Conservation (phyloP, 768 basidiomycete species). For the Jaapia argillacea region DNA sequence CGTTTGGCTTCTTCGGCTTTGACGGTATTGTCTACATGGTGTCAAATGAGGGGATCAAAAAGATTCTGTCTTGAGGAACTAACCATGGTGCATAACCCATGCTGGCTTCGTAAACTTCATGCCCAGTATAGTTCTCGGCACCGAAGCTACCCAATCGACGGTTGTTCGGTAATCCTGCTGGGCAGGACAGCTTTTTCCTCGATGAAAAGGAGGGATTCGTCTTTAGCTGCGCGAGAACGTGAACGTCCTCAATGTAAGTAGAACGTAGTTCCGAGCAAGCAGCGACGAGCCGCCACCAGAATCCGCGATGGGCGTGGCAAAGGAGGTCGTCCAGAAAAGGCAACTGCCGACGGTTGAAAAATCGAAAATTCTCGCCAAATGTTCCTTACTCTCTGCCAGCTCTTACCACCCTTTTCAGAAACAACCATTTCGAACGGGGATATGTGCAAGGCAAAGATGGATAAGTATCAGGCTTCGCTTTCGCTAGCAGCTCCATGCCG, state of each 20-base stretch:
- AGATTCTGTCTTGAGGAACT: slow-evolving; percentile 9
- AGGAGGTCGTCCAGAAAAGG: too few relatives aligned
- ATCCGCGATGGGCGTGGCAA: too few relatives aligned
- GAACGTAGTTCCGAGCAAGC: not conserved
- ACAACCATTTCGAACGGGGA: not conserved
- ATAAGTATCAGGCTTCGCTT: slow-evolving; percentile 51
- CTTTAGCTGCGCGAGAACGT: not conserved
- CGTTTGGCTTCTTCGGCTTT: slow-evolving; percentile 60
- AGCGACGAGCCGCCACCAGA: not conserved
- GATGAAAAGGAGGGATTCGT: too few relatives aligned
- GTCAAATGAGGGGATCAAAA: not conserved
- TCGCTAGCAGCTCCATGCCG: slow-evolving; percentile 67
- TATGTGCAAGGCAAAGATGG: slow-evolving; percentile 21
- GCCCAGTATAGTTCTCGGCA: too few relatives aligned
- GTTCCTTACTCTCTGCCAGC: not conserved
- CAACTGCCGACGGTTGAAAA: not conserved
- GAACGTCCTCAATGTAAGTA: not conserved
- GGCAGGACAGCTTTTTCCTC: too few relatives aligned
- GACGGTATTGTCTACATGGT: slow-evolving; percentile 35
- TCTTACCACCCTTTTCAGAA: not conserved
- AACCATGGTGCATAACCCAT: slow-evolving; percentile 80
- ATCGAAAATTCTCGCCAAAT: not conserved
- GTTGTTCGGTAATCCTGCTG: too few relatives aligned
- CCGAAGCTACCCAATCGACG: too few relatives aligned
- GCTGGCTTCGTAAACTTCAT: slow-evolving; percentile 88